A percentile compares a stretch with the other conserved stretches of the same genome.
These are phyloP conservation scores for Mycena leptocephala DNA, from an alignment of 768 basidiomycete genomes.

Conservation along the genomic window DNA sequence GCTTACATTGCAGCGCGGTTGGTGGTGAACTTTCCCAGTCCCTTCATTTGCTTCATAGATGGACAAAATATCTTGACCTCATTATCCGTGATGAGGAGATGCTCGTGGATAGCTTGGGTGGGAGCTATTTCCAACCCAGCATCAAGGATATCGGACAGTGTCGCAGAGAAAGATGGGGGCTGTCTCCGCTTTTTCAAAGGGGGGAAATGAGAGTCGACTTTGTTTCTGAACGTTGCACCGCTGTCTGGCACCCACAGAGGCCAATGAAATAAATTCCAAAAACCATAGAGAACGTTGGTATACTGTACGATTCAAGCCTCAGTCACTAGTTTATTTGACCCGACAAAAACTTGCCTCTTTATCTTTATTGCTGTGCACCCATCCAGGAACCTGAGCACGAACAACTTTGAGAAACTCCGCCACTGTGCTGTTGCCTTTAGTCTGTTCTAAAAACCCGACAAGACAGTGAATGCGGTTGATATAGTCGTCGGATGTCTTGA, in stretches of 20 bases:
- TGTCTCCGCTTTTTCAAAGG: neutral
- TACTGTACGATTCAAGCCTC: neutral
- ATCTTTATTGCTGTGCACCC: neutral
- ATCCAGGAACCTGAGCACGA: constrained; percentile 11
- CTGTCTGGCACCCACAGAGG: neutral
- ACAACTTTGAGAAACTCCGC: constrained; percentile 2
- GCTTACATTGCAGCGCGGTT: constrained; percentile 1
- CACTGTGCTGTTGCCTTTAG: neutral
- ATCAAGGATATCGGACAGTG: neutral
- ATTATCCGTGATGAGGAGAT: constrained; percentile 2
- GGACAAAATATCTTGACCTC: constrained; percentile 1
- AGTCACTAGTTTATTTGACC: neutral
- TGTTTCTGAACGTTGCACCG: constrained; percentile 1
- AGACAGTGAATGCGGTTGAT: constrained; percentile 7
- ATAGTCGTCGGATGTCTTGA: constrained; percentile 10
- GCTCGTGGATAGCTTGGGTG: neutral
- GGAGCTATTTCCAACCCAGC: neutral
- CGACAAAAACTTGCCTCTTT: neutral
- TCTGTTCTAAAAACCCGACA: constrained; percentile 1
- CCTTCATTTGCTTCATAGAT: neutral
- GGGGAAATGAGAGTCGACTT: neutral
- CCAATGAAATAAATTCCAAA: constrained; percentile 4
- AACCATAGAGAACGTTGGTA: neutral
- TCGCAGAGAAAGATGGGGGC: neutral
- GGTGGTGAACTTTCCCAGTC: neutral